Base-by-base conservation (phyloP, 305 asterid genomes). In the Coffea humblotiana region DNA sequence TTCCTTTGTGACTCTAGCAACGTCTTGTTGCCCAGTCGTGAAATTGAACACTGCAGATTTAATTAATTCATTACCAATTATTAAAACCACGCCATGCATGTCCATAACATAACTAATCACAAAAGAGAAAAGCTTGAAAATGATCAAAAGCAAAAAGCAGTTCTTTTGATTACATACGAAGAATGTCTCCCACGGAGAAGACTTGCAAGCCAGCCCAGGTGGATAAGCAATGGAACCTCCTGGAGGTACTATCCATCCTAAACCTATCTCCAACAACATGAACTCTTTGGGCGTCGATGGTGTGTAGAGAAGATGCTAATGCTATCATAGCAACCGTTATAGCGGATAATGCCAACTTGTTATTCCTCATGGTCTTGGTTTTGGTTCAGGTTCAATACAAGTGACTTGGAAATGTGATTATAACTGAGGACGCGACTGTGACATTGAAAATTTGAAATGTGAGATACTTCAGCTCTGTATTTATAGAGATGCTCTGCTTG, bases 261-360 rank as follows among this genome's bases (percentile, higher is more conserved):
- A 83, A 8, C 79, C 0, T 52, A 74, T 83, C 94, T 32, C 92
- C 91, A 79, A 90, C 94, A 2, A 80, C 68, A 27, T 65, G 80
- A 65, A 65, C 35, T 25, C 32, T 48, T 29, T 77, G 80, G 63
- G 79, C 79, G 35, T 76, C 72, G 32, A 2, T 47, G 72, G 32
- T 15, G 79, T 8, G 19, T 18, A 67, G 48, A 76, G 79, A 76
- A 47, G 73, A 12, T 65, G 80, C 74, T 16, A 77, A 1, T 29
- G 67, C 61, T 13, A 25, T 40, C 43, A 40, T 3, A 76, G 79
- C 43, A 43, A 51, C 79, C 72, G 48, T 4, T 3, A 48, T 16
- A 47, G 79, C 64, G 12, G 35, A 64, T 23, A 27, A 56, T 45
- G 79, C 51, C 48, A 76, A n/a, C 2, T 3, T 40, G 43, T 43